Conservation (phyloP, 805 yeast species). For the Cyberlindnera mississippiensis region DNA sequence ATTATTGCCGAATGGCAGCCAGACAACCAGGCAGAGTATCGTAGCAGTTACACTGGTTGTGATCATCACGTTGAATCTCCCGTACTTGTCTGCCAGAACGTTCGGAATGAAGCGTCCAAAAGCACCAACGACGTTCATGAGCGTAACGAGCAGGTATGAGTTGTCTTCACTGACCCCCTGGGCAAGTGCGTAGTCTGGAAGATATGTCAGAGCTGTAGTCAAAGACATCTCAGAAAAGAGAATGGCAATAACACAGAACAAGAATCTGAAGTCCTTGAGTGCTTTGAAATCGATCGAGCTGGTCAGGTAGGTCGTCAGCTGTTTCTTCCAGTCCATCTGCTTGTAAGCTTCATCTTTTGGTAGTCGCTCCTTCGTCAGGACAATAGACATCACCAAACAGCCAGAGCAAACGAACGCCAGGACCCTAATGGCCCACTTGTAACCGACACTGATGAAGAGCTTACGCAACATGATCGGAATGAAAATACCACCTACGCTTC, state of each 20-base stretch:
- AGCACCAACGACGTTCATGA: conserved; percentile 38
- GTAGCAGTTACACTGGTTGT: conserved; percentile 42
- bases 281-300: conserved; percentile 29
- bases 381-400: conserved; percentile 33
- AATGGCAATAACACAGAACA: conserved; percentile 40
- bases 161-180: conserved; percentile 38
- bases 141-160: conserved; percentile 42
- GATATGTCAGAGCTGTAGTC: conserved; percentile 44
- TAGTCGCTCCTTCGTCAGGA: conserved; percentile 40
- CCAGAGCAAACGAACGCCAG: conserved; percentile 44
- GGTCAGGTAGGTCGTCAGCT: conserved; percentile 15
- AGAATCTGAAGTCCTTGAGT: conserved; percentile 22
- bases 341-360: conserved; percentile 32
- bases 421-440: conserved; percentile 56
- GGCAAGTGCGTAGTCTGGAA: conserved; percentile 46
- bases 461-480: conserved; percentile 53
- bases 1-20: conserved; percentile 61
- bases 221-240: conserved; percentile 29
- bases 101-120: conserved; percentile 43
- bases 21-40: conserved; percentile 46
- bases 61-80: conserved; percentile 33
- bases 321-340: conserved; percentile 27
- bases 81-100: conserved; percentile 35
- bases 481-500: conserved; percentile 54
- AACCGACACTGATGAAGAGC: conserved; percentile 48